A percentile compares a stretch with the other conserved stretches of the same genome.
Evolutionary conservation across 2,329 filamentous ascomycete genomes (phyloP).

Genomic region (Rhynchosporium graminicola): DNA sequence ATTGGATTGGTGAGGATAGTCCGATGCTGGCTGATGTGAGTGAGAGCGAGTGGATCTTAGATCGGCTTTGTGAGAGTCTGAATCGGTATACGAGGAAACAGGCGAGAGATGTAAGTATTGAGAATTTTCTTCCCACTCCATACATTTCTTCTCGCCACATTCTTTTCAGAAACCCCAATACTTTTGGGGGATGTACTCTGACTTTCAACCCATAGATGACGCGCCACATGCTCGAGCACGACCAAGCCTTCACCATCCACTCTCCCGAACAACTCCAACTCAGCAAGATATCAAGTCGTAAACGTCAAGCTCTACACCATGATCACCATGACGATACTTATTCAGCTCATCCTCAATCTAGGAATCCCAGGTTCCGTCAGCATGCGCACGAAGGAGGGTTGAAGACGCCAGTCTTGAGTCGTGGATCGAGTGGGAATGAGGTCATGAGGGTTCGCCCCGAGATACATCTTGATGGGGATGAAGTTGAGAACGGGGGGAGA

Average conservation of each 20-base stretch:
- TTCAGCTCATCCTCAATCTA: conserved; percentile 15
- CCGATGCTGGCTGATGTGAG: conserved; percentile 63
- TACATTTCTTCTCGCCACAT: not conserved
- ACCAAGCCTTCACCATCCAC: conserved; percentile 5
- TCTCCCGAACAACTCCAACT: conserved; percentile 8
- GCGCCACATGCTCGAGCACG: conserved; percentile 5
- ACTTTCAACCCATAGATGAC: conserved; percentile 1
- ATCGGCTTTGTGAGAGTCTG: conserved; percentile 66
- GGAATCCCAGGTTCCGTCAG: not conserved
- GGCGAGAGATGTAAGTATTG: conserved; percentile 29
- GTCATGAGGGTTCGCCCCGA: not conserved
- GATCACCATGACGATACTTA: conserved; percentile 7
- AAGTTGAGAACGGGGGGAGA: not conserved
- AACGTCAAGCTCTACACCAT: conserved; percentile 5
- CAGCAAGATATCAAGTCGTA: not conserved
- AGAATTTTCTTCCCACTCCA: not conserved
- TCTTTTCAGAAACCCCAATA: not conserved
- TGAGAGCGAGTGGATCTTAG: conserved; percentile 68
- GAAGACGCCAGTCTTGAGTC: conserved; percentile 4
- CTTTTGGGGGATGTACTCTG: not conserved
- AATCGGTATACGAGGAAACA: conserved; percentile 42
- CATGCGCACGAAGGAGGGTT: not conserved
- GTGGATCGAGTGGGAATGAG: conserved; percentile 11
- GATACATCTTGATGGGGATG: not conserved
- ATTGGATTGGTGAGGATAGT: conserved; percentile 70